phyloP scores from a whole-genome alignment of 202 grass and related monocot genomes.

The Cymbopogon flexuosus region DNA sequence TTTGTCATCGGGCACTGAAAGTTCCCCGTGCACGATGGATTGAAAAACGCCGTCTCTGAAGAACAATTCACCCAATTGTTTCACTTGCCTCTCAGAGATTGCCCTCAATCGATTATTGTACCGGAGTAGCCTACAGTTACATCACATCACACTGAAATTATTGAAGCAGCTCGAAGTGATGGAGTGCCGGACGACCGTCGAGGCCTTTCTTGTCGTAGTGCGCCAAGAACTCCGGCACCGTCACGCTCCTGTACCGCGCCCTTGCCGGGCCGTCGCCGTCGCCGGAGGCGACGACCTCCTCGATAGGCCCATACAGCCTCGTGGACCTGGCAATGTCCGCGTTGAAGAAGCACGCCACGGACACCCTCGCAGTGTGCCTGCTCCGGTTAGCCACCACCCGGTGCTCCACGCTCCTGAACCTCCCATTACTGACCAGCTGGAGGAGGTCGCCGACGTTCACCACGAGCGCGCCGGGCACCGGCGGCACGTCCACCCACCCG shows the following conservation, averaged over 20 bases:
- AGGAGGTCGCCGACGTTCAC: constrained; percentile 3
- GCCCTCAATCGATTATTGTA: too few relatives aligned
- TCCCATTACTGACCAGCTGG: background rate
- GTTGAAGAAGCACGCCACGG: constrained; percentile 2
- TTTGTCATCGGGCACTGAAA: too few relatives aligned
- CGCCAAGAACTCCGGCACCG: constrained; percentile 3
- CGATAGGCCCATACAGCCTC: background rate
- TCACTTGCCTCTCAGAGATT: too few relatives aligned
- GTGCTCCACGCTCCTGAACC: constrained; percentile 13
- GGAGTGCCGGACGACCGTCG: background rate
- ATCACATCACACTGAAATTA: background rate
- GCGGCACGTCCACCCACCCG: background rate
- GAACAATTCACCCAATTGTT: too few relatives aligned
- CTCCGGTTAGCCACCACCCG: background rate
- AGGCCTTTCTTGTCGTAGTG: constrained; percentile 10
- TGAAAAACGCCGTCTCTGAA: too few relatives aligned
- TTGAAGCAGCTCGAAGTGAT: background rate
- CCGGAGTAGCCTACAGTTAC: background rate
- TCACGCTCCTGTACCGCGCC: background rate
- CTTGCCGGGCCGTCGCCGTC: background rate
- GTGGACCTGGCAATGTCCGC: background rate
- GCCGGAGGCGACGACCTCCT: background rate
- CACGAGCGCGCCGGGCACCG: background rate
- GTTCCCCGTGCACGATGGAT: too few relatives aligned
- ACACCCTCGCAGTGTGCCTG: background rate